Base-by-base conservation (phyloP, 371 early-diverging fungal genomes). In the Apophysomyces elegans region DNA sequence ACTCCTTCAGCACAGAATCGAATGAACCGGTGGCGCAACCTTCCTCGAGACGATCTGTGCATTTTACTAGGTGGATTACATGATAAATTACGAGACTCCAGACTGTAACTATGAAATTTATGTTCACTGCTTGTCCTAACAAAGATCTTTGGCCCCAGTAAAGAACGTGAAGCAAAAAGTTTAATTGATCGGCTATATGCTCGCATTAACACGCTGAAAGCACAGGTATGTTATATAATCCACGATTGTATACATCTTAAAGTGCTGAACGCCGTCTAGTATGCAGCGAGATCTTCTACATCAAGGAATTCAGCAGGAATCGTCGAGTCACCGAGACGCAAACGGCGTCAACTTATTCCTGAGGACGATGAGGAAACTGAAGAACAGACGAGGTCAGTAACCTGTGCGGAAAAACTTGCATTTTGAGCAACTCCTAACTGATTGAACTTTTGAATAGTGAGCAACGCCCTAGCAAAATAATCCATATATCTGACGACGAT, bases 21-120 rank as follows among this genome's bases (percentile, higher is more conserved):
- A 16, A 50, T 50, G 54, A 50, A 21, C 21, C 54, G 54, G 9
- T 50, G 54, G 54, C n/a, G 54, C n/a, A 50, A 21, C 21, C 54
- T 50, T 50, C 54, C 54, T 50, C 54, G 54, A 9, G 54, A 50
- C 8, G 54, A 50, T 18, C 21, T 50, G 21, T 50, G 54, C 21
- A 50, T 50, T 50, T 18, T 50, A 50, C 21, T 50, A 50, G 54
- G 54, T 0, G 54, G 54, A 21, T 21, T 50, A 21, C 21, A 50
- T 21, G 54, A 50, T 21, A 50, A 50, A 21, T 9, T 50, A 21
- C 54, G 54, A 21, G 21, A 50, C 4, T 50, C n/a, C 11, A 16
- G 54, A 21, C 18, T n/a, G 54, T 50, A 50, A 7, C 32, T 26
- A 26, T 26, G 3, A 2, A 26, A 26, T 26, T 26, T 26, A 26